These are phyloP conservation scores for Ogataea trehaloabstinens DNA, from an alignment of 805 yeast species.

Conservation along the genomic window DNA sequence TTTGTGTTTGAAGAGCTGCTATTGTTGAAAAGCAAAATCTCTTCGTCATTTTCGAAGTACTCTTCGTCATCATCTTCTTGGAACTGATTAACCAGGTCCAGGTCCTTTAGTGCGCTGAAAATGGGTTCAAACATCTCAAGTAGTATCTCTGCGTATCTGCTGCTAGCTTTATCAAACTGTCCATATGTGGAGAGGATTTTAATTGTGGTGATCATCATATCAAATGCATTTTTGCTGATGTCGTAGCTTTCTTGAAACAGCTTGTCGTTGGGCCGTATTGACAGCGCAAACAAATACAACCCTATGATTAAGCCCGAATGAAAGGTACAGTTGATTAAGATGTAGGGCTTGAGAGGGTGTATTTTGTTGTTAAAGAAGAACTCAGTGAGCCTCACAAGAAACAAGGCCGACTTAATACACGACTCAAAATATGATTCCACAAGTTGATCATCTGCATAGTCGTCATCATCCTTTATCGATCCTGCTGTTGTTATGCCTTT, in stretches of 20 bases:
- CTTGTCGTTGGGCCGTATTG: constrained; percentile 6
- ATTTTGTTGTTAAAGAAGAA: constrained; percentile 27
- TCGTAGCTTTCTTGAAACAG: constrained; percentile 12
- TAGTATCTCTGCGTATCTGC: constrained; percentile 17
- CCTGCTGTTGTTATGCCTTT: neutral
- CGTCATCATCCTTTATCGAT: constrained; percentile 2
- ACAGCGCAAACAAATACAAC: constrained; percentile 25
- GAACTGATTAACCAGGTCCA: constrained; percentile 3
- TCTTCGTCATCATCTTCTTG: constrained; percentile 5
- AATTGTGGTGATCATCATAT: constrained; percentile 15
- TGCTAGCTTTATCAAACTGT: constrained; percentile 11
- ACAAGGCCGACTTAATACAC: constrained; percentile 35
- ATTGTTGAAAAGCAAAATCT: neutral
- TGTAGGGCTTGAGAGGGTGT: constrained; percentile 37
- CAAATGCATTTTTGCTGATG: constrained; percentile 11
- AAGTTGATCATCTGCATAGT: constrained; percentile 11
- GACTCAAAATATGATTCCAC: constrained; percentile 33
- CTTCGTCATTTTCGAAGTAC: constrained; percentile 3
- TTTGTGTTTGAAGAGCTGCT: neutral
- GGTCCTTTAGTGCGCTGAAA: constrained; percentile 6
- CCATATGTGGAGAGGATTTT: constrained; percentile 12
- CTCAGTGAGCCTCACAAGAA: constrained; percentile 34
- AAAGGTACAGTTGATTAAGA: constrained; percentile 33
- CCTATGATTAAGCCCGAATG: constrained; percentile 39
- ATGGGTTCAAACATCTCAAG: constrained; percentile 15